Conservation (phyloP, 1,284 basidiomycete genomes). For the Marasmius fiardii region DNA sequence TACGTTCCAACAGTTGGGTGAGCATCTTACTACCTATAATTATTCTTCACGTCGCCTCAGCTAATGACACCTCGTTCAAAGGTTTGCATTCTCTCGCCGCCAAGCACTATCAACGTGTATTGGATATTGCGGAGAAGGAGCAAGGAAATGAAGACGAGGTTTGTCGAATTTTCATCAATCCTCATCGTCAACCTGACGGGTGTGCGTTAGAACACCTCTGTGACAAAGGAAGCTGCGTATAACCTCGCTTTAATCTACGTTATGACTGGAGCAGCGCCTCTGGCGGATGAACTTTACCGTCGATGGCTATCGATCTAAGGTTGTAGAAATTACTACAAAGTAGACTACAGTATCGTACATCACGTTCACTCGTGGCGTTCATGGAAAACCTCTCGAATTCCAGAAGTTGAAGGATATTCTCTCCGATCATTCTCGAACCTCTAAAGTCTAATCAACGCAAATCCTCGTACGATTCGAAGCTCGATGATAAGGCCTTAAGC, state of each 20-base stretch:
- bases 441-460: too few species aligned
- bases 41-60: not conserved
- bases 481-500: too few species aligned
- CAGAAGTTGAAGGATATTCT: too few species aligned
- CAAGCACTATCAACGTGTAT: slow-evolving; percentile 77
- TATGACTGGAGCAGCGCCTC: slow-evolving; percentile 65
- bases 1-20: slow-evolving; percentile 88
- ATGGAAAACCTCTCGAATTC: too few species aligned
- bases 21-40: slow-evolving; percentile 13
- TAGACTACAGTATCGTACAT: too few species aligned
- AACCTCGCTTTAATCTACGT: slow-evolving; percentile 84
- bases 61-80: slow-evolving; percentile 26
- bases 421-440: too few species aligned
- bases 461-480: too few species aligned
- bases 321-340: not conserved
- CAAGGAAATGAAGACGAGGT: not conserved
- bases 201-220: slow-evolving; percentile 34
- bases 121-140: slow-evolving; percentile 54
- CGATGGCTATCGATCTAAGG: slow-evolving; percentile 58
- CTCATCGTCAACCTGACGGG: slow-evolving; percentile 2
- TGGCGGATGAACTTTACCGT: slow-evolving; percentile 64
- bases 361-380: too few species aligned
- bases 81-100: slow-evolving; percentile 80
- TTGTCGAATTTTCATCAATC: slow-evolving; percentile 11
- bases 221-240: slow-evolving; percentile 79